Base-by-base conservation (phyloP, 805 yeast genomes). In the Monosporozyma solicola region DNA sequence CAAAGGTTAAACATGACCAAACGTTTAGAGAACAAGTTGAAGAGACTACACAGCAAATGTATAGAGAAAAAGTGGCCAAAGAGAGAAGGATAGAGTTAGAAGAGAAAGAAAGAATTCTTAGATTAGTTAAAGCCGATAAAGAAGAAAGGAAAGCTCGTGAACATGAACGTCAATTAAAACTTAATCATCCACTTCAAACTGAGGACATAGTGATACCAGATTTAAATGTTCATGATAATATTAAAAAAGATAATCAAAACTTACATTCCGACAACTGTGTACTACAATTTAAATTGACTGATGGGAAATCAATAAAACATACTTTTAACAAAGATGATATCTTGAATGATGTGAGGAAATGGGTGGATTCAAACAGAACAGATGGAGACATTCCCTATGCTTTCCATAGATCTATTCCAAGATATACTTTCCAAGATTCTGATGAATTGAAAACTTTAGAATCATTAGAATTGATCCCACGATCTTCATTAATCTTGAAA, bases 401-500 rank as follows among this genome's bases (percentile, higher is more conserved):
- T 11, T 75, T 75, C 58, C 81, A 79, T 57, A 72, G 80, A 57
- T 73, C 72, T 45, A 72, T 80, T 47, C 91, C 88, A 22, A 77
- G 86, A 53, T 74, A 80, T 5, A 78, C 84, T 0, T 89, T 84
- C 55, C 70, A 82, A 2, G 77, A 75, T 3, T 77, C 80, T 0
- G 85, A 84, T 49, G 92, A 89, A 59, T 74, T 75, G 53, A 69
- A 69, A 54, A 69, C 81, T 2, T 70, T 90, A 41, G 64, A 64
- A 27, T 76, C 73, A 3, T 71, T 90, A 52, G 82, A 80, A 24
- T 70, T 90, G 50, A 75, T 79, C 15, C 91, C 92, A 2, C 74
- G 95, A 53, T 83, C 95, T 10, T 87, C 85, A 0, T 67, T 90
- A 48, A 82, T 87, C 25, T 71, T 90, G 57, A 85, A 86, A 62